Percentiles rank a stretch among this genome's conserved stretches.
Conservation (phyloP, 257 asterid species). For the Solanum gandarillasii region DNA sequence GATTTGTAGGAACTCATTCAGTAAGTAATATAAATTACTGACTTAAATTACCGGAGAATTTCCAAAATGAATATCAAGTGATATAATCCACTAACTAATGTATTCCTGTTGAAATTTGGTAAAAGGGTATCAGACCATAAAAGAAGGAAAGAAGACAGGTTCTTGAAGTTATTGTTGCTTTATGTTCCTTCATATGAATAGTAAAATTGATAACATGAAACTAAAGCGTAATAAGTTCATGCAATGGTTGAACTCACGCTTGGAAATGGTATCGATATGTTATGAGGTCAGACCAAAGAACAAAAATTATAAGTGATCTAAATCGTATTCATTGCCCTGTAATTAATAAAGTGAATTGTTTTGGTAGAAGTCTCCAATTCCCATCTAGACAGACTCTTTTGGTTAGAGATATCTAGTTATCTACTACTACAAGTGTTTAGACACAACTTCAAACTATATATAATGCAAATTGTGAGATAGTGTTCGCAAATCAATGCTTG, state of each 20-base stretch:
- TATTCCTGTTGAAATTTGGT: neutral
- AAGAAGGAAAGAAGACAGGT: neutral
- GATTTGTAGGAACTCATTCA: neutral
- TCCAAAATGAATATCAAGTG: neutral
- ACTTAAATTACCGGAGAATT: neutral
- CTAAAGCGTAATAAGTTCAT: neutral
- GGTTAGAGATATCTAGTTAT: neutral
- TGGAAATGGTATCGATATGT: neutral
- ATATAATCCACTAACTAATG: neutral
- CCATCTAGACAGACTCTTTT: neutral
- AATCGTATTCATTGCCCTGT: neutral
- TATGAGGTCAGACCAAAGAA: neutral
- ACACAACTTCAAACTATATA: neutral
- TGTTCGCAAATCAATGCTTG: neutral
- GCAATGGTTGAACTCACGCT: neutral
- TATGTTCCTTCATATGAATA: neutral
- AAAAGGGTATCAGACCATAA: neutral
- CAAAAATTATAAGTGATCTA: neutral
- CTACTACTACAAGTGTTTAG: neutral
- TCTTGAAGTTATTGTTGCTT: neutral
- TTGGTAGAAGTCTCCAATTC: neutral
- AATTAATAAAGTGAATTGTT: neutral
- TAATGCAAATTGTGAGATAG: neutral
- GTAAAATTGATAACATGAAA: neutral
- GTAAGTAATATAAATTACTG: neutral